Percentiles rank a stretch among this genome's conserved stretches.
Conservation (phyloP, 768 basidiomycete species). For the Hemileccinum rubropunctum region DNA sequence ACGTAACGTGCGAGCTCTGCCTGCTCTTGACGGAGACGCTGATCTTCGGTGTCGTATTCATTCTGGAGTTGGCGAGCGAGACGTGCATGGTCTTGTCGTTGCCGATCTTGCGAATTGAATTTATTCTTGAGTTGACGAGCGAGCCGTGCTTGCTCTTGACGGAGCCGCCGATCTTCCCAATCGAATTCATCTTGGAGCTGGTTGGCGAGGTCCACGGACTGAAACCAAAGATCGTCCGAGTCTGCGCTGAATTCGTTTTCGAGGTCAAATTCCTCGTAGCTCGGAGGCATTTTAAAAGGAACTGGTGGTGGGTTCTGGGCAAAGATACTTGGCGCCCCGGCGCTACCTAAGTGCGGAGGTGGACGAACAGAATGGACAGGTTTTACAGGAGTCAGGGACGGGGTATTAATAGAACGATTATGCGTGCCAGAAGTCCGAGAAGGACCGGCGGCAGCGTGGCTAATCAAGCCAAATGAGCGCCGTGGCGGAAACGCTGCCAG, state of each 20-base stretch:
- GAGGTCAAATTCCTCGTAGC: conserved; percentile 15
- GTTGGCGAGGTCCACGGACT: neutral
- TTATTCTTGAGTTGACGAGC: neutral
- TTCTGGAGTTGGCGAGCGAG: conserved; percentile 32
- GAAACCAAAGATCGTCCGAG: neutral
- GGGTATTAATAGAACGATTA: neutral
- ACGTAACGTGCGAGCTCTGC: conserved; percentile 24
- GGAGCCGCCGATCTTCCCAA: conserved; percentile 34
- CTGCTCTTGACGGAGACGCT: conserved; percentile 30
- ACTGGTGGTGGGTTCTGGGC: conserved; percentile 25
- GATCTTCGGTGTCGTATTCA: conserved; percentile 35
- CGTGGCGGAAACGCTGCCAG: neutral
- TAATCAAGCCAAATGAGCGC: conserved; percentile 7
- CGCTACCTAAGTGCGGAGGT: neutral
- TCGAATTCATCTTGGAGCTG: conserved; percentile 9
- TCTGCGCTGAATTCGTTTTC: neutral
- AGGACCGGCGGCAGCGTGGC: conserved; percentile 25
- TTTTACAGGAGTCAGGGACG: neutral
- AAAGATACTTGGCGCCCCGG: conserved; percentile 25
- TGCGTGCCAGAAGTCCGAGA: conserved; percentile 5
- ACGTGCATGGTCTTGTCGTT: neutral
- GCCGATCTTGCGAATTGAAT: neutral
- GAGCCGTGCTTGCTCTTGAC: conserved; percentile 29
- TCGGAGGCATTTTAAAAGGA: conserved; percentile 10
- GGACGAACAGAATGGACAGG: neutral